phyloP scores from a whole-genome alignment of 2,329 filamentous ascomycete species.

The Fusarium sp. region DNA sequence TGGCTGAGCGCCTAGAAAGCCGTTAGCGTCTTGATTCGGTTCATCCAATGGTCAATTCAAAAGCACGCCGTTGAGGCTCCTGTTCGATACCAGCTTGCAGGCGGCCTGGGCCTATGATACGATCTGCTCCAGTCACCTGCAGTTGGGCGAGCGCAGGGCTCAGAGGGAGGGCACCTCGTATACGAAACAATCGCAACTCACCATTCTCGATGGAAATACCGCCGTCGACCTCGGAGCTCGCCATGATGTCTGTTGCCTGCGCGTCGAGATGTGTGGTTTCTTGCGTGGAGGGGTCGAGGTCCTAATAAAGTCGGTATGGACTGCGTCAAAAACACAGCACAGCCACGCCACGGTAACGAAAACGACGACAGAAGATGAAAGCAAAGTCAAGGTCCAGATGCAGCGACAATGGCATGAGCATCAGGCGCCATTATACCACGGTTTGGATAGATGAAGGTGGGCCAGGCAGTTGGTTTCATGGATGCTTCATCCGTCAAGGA shows the following conservation, averaged over 20 bases:
- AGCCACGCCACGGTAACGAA: conserved; percentile 25
- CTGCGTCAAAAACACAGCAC: conserved; percentile 8
- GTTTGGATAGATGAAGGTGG: conserved; percentile 29
- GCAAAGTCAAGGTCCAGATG: conserved; percentile 16
- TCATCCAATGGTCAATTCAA: background rate
- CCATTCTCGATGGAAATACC: conserved; percentile 22
- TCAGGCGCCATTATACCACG: conserved; percentile 25
- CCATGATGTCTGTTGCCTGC: conserved; percentile 25
- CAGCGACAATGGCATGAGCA: conserved; percentile 26
- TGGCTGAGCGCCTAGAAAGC: conserved; percentile 1
- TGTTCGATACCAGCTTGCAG: background rate
- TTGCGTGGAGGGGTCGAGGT: conserved; percentile 16
- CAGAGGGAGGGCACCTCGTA: background rate
- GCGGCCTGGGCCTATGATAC: background rate
- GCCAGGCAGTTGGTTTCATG: conserved; percentile 23
- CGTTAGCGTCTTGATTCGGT: conserved; percentile 15
- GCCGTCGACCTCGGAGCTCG: conserved; percentile 16
- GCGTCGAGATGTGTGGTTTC: conserved; percentile 4
- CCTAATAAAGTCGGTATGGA: conserved; percentile 10
- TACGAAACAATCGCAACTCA: conserved; percentile 22
- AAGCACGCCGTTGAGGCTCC: background rate
- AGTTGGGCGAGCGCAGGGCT: conserved; percentile 5
- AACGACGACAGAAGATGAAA: conserved; percentile 8
- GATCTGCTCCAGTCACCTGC: conserved; percentile 1
- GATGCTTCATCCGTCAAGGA: conserved; percentile 1